These are phyloP conservation scores for Glycine latifolia DNA, from an alignment of 306 rosid species.

Conservation along the genomic window DNA sequence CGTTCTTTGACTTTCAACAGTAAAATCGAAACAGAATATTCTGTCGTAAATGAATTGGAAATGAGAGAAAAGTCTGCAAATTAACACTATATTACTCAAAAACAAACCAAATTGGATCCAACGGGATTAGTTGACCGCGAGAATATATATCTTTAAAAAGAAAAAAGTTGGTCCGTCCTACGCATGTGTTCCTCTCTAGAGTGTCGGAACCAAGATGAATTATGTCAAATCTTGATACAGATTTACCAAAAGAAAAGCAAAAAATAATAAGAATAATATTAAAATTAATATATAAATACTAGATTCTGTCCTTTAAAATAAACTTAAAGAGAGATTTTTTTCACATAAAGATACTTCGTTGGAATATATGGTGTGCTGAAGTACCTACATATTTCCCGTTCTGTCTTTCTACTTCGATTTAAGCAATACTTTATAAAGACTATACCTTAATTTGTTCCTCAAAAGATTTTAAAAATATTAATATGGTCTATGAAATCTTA, in stretches of 20 bases:
- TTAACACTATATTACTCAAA: background rate
- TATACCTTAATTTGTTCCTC: background rate
- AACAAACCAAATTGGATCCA: too few relatives aligned
- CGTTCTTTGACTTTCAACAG: conserved; percentile 31
- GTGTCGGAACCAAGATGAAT: background rate
- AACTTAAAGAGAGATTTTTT: background rate
- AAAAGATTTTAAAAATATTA: too few relatives aligned
- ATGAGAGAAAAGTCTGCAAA: background rate
- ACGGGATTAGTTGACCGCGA: background rate
- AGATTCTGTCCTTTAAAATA: background rate
- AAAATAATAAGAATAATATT: background rate
- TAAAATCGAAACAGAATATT: background rate
- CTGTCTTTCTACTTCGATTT: background rate
- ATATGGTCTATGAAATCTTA: too few relatives aligned
- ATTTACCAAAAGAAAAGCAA: background rate
- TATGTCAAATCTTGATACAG: background rate
- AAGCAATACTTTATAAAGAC: background rate
- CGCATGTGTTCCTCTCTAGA: background rate
- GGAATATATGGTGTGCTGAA: background rate
- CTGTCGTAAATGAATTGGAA: background rate
- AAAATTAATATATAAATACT: background rate
- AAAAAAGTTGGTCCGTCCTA: background rate
- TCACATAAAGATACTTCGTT: background rate
- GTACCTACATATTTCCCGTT: background rate
- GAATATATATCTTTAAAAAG: background rate